Conservation (phyloP, 306 rosid genomes). For the Sesbania bispinosa region DNA sequence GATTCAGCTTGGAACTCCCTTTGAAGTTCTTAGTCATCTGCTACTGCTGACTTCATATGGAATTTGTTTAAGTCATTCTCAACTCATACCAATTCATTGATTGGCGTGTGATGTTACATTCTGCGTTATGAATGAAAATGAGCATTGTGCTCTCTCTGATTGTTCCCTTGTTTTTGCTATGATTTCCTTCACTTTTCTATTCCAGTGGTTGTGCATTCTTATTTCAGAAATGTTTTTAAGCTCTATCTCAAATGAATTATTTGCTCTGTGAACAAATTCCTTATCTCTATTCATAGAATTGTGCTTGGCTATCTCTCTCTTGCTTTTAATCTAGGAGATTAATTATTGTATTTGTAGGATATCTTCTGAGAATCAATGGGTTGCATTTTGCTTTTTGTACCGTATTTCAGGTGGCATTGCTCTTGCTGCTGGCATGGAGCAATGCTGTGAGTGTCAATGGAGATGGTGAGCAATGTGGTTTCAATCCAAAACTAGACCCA, state of each 20-base stretch:
- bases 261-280: background rate
- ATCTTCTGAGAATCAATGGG: constrained; percentile 35
- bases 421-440: constrained; percentile 82
- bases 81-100: background rate
- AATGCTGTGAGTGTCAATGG: constrained; percentile 54
- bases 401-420: constrained; percentile 77
- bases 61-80: constrained; percentile 2
- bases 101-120: background rate
- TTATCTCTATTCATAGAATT: background rate
- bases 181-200: background rate
- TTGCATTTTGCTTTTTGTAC: constrained; percentile 19
- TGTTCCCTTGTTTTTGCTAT: background rate
- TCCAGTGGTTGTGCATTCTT: background rate
- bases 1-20: constrained; percentile 4
- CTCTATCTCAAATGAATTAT: background rate
- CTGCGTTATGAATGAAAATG: background rate
- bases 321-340: background rate
- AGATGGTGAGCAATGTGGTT: constrained; percentile 58
- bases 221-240: background rate
- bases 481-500: constrained; percentile 58
- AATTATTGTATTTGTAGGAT: constrained; percentile 13
- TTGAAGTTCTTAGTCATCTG: constrained; percentile 13
- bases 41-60: background rate
- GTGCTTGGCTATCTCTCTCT: background rate
- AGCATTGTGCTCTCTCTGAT: background rate